A percentile compares a stretch with the other conserved stretches of the same genome.
Conservation (phyloP, 495 filamentous ascomycete genomes). For the Aspergillus homomorphus region DNA sequence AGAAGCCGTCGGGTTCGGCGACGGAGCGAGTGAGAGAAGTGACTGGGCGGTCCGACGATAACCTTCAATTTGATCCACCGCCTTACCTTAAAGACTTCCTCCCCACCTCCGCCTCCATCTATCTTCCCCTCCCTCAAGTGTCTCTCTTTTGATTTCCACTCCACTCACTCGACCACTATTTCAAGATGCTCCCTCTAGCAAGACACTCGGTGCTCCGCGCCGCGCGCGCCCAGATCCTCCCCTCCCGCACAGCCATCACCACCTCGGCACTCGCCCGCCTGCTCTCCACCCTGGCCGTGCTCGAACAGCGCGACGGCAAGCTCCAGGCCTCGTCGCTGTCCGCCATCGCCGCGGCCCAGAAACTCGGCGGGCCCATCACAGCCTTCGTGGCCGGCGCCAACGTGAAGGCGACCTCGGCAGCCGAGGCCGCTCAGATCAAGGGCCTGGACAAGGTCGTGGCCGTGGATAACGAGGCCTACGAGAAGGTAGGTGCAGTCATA, state of each 20-base stretch:
- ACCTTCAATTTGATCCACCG: conserved; percentile 20
- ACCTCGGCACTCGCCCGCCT: conserved; percentile 60
- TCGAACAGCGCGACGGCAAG: conserved; percentile 91
- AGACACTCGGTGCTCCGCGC: conserved; percentile 48
- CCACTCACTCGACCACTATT: conserved; percentile 7
- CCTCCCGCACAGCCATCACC: conserved; percentile 21
- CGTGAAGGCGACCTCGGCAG: conserved; percentile 70
- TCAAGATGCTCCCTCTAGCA: conserved; percentile 42
- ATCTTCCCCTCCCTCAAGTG: conserved; percentile 25
- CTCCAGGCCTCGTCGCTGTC: conserved; percentile 78
- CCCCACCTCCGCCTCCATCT: conserved; percentile 19
- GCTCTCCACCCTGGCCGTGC: conserved; percentile 82
- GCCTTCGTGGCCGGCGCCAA: conserved; percentile 84
- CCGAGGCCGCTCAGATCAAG: conserved; percentile 82
- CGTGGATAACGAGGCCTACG: conserved; percentile 85
- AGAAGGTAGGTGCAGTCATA: conserved; percentile 59
- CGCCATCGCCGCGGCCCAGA: conserved; percentile 81
- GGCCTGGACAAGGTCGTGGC: conserved; percentile 88
- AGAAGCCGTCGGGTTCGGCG: neutral
- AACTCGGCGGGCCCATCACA: conserved; percentile 80
- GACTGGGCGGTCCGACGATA: neutral
- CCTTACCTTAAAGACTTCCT: conserved; percentile 25
- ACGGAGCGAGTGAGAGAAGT: neutral
- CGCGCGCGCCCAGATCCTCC: conserved; percentile 42
- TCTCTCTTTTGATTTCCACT: conserved; percentile 10